Conservation (phyloP, 805 yeast species). For the Wickerhamiella domercqiae region DNA sequence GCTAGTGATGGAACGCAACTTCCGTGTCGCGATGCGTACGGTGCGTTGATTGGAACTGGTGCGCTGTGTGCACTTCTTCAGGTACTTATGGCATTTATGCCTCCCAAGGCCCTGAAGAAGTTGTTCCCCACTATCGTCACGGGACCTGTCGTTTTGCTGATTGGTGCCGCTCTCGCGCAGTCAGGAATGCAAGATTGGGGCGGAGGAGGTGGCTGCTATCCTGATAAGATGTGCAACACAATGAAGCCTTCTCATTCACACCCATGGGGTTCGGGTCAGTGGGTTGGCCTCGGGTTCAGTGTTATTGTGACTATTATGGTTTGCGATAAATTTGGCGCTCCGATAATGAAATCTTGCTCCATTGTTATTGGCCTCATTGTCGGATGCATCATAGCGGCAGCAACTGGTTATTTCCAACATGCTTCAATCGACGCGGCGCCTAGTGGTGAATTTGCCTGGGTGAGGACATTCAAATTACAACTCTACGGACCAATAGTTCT, state of each 20-base stretch:
- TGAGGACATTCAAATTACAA: slow-evolving; percentile 58
- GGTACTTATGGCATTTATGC: slow-evolving; percentile 58
- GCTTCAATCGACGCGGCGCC: slow-evolving; percentile 53
- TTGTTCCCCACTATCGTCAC: slow-evolving; percentile 83
- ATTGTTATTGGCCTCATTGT: slow-evolving; percentile 71
- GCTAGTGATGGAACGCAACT: slow-evolving; percentile 48
- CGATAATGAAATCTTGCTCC: slow-evolving; percentile 88
- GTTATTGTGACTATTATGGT: slow-evolving; percentile 61
- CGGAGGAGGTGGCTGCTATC: slow-evolving; percentile 55
- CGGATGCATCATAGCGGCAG: slow-evolving; percentile 89
- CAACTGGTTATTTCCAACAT: slow-evolving; percentile 62
- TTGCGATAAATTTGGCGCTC: slow-evolving; percentile 80
- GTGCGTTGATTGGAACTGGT: slow-evolving; percentile 74
- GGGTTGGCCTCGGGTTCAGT: slow-evolving; percentile 73
- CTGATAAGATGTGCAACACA: slow-evolving; percentile 30
- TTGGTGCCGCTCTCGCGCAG: slow-evolving; percentile 55
- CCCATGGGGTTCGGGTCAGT: slow-evolving; percentile 77
- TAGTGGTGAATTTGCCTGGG: slow-evolving; percentile 76
- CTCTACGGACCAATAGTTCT: slow-evolving; percentile 77
- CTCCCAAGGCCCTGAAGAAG: slow-evolving; percentile 52
- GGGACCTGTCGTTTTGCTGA: slow-evolving; percentile 80
- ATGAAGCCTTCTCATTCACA: slow-evolving; percentile 35
- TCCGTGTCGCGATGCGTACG: slow-evolving; percentile 85
- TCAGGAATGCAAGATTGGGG: slow-evolving; percentile 74
- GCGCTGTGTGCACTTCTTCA: slow-evolving; percentile 62